These are phyloP conservation scores for Ogataea sp. DNA, from an alignment of 805 yeast genomes.

Conservation along the genomic window DNA sequence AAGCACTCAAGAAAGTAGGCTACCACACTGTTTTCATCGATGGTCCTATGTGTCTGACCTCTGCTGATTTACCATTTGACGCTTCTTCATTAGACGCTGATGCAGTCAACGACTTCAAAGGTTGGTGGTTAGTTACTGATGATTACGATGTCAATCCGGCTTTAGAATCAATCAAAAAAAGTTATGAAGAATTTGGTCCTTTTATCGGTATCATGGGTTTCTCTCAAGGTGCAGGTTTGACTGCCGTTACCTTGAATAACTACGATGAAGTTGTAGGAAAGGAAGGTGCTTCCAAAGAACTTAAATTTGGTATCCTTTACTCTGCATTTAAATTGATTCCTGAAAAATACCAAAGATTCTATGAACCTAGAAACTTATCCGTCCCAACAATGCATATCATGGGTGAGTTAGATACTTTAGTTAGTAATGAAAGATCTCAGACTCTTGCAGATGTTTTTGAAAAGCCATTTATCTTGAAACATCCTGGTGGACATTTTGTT, in stretches of 20 bases:
- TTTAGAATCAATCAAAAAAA: constrained; percentile 39
- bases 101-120: constrained; percentile 35
- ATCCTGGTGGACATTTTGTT: constrained; percentile 96
- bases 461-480: constrained; percentile 45
- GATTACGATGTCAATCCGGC: constrained; percentile 29
- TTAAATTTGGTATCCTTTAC: constrained; percentile 71
- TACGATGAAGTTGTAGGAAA: constrained; percentile 42
- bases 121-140: constrained; percentile 67
- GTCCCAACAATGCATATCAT: constrained; percentile 60
- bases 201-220: constrained; percentile 87
- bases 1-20: constrained; percentile 54
- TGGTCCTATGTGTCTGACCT: constrained; percentile 62
- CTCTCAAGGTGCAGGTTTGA: constrained; percentile 90
- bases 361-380: constrained; percentile 16
- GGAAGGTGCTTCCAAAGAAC: constrained; percentile 32
- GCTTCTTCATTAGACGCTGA: constrained; percentile 36
- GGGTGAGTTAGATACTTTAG: constrained; percentile 85
- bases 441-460: constrained; percentile 49
- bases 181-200: constrained; percentile 61
- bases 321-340: constrained; percentile 44
- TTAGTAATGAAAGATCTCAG: constrained; percentile 62
- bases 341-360: constrained; percentile 19
- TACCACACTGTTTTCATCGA: constrained; percentile 70
- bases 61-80: constrained; percentile 69
- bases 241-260: constrained; percentile 58